These are phyloP conservation scores for Phlyctochytrium planicorne DNA, from an alignment of 192 early-diverging fungal species.

Conservation along the genomic window DNA sequence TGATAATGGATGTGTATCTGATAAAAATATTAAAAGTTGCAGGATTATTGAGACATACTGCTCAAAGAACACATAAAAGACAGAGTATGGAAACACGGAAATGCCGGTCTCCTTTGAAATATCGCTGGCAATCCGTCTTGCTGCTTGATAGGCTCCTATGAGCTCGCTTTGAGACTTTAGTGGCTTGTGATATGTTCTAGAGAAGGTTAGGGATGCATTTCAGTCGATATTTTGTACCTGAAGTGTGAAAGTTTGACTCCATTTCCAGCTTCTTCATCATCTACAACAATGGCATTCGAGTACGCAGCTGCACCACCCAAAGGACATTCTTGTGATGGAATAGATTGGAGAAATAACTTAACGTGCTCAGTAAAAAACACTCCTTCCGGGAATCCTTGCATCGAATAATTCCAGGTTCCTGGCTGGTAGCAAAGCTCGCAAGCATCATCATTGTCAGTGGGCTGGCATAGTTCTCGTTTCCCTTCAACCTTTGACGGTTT, in stretches of 20 bases:
- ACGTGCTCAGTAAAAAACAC: not conserved
- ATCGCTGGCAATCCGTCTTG: not conserved
- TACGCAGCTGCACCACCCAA: not conserved
- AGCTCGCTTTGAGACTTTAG: not conserved
- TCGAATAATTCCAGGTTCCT: not conserved
- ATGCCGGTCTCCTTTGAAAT: not conserved
- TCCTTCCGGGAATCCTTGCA: not conserved
- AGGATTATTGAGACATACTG: not conserved
- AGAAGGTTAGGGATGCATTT: conserved; percentile 1
- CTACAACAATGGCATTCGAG: not conserved
- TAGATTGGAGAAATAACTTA: not conserved
- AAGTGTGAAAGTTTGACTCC: not conserved
- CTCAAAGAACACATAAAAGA: not conserved
- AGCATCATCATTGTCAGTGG: not conserved
- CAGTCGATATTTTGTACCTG: too few species aligned
- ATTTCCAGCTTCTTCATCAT: not conserved
- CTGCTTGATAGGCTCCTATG: not conserved
- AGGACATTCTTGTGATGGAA: conserved; percentile 1
- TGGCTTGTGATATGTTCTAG: not conserved
- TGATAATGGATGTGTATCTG: not conserved
- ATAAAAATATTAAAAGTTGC: not conserved
- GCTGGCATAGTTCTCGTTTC: not conserved
- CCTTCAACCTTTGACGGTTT: not conserved
- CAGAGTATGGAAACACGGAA: not conserved
- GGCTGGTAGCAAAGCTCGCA: not conserved